Evolutionary conservation across 2,329 filamentous ascomycete genomes (phyloP), one percentile per base, ranked within the genome.

Genomic region (Graphilbum fragrans): DNA sequence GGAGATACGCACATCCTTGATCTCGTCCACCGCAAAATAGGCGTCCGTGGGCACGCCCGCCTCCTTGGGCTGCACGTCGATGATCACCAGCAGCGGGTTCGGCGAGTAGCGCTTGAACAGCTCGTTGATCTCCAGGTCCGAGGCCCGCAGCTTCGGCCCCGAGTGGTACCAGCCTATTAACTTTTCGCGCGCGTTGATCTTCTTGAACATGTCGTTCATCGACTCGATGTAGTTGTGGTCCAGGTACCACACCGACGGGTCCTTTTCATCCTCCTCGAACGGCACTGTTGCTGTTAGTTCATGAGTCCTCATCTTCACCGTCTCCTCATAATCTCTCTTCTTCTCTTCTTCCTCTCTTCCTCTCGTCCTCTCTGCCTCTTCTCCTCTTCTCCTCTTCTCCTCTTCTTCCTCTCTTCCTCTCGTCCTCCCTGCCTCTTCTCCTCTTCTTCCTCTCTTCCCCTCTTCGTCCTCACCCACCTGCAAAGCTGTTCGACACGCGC

Each of bases 131-230:
- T 96, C 86, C 52, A 98, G 69, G 70, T 98, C 92, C 36, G 92
- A 95, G 42, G 88, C 90, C 58, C 92, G 80, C 56, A 98, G 73
- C 72, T 96, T 98, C 32, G 92, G 92, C 34, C 92, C 92, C 18
- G 92, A 94, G 66, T 98, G 92, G 65, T 98, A 98, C 92, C 92
- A 98, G 58, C 92, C 92, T 73, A 98, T 93, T 61, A 98, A 75
- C 78, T 96, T 96, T 70, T 98, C 92, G 49, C 86, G 74, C 47
- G 92, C 92, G 69, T 98, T 98, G 72, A 98, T 88, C 69, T 96
- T 96, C 73, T 98, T 98, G 76, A 98, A 98, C 92, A 98, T 98
- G 64, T 96, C 92, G 67, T 92, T 94, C 92, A 98, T 98, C 53
- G 82, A 86, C 66, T 98, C 92, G 63, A 98, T 85, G 58, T 95